Evolutionary conservation across 2,329 filamentous ascomycete species (phyloP).

Genomic region (Rutstroemia sp.): DNA sequence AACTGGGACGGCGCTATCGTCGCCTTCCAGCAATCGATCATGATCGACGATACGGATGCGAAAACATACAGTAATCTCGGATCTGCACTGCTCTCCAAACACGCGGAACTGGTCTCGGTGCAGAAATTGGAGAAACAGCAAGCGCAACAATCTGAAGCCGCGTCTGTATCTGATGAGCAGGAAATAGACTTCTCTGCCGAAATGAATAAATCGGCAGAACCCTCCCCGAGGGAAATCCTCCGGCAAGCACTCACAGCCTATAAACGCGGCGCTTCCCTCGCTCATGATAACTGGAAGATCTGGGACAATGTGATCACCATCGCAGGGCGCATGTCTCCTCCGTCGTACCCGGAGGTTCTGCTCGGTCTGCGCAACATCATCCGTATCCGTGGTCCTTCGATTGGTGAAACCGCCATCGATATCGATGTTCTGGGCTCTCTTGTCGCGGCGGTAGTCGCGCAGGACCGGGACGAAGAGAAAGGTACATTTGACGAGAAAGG

Average conservation of each 20-base stretch:
- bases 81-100: conserved; percentile 68
- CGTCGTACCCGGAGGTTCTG: conserved; percentile 68
- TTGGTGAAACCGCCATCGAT: conserved; percentile 75
- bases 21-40: conserved; percentile 76
- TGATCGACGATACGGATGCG: conserved; percentile 80
- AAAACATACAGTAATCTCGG: conserved; percentile 94
- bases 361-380: conserved; percentile 69
- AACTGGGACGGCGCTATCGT: conserved; percentile 74
- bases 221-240: conserved; percentile 40
- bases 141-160: conserved; percentile 13
- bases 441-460: conserved; percentile 60
- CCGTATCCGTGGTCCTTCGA: conserved; percentile 56
- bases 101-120: conserved; percentile 40
- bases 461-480: conserved; percentile 27
- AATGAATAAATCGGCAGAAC: conserved; percentile 22
- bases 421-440: conserved; percentile 63
- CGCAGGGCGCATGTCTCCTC: conserved; percentile 68
- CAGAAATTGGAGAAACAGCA: conserved; percentile 32
- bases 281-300: conserved; percentile 82
- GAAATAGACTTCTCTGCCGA: neutral
- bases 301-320: conserved; percentile 96
- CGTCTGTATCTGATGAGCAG: neutral
- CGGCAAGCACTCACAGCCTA: conserved; percentile 75
- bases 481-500: conserved; percentile 15
- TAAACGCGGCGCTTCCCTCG: conserved; percentile 76